These are phyloP conservation scores for Globisporangium parvum DNA, from an alignment of 352 stramenopile species.

Conservation along the genomic window DNA sequence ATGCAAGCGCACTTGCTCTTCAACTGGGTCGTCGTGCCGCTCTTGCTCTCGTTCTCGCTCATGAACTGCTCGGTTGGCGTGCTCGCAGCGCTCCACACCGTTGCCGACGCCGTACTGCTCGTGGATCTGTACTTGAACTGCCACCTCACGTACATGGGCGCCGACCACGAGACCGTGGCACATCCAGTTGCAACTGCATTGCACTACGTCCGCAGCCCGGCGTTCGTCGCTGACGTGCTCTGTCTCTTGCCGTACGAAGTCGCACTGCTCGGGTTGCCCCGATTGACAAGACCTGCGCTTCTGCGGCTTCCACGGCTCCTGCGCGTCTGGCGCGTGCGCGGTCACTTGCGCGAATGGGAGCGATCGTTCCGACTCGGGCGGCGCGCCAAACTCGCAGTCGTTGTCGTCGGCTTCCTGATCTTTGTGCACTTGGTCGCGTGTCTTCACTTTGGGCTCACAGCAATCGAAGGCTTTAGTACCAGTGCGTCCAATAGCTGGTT, in stretches of 20 bases:
- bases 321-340: slow-evolving; percentile 14
- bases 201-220: slow-evolving; percentile 27
- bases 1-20: slow-evolving; percentile 14
- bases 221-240: slow-evolving; percentile 31
- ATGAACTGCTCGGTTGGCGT: neutral
- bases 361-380: slow-evolving; percentile 23
- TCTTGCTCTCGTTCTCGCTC: slow-evolving; percentile 41
- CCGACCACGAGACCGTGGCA: slow-evolving; percentile 45
- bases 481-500: slow-evolving; percentile 18
- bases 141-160: slow-evolving; percentile 33
- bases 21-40: slow-evolving; percentile 42
- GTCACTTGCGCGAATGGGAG: slow-evolving; percentile 25
- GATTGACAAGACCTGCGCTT: slow-evolving; percentile 9
- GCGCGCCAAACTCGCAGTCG: slow-evolving; percentile 23
- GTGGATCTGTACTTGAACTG: slow-evolving; percentile 51
- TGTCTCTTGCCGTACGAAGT: slow-evolving; percentile 36
- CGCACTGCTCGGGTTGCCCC: slow-evolving; percentile 1
- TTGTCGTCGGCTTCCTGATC: slow-evolving; percentile 29
- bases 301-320: slow-evolving; percentile 30
- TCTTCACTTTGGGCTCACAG: slow-evolving; percentile 23
- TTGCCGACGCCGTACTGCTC: slow-evolving; percentile 26
- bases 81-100: slow-evolving; percentile 19
- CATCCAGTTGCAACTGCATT: slow-evolving; percentile 24
- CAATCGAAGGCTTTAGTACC: slow-evolving; percentile 22
- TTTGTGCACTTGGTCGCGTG: slow-evolving; percentile 46